Conservation (phyloP, 495 filamentous ascomycete species). For the Penicillium paxilli region DNA sequence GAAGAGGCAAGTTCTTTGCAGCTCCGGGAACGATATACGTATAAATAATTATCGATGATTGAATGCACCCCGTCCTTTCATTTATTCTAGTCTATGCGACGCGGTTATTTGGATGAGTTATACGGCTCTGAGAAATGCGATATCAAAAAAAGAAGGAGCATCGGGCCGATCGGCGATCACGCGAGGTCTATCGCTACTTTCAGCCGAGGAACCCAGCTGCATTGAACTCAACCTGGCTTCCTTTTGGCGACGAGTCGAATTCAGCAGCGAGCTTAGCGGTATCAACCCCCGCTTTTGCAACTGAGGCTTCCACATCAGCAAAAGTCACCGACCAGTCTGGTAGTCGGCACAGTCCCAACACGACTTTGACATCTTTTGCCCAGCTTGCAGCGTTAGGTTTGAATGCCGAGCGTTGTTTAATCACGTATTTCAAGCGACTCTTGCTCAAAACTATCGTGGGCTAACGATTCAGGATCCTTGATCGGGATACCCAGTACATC, state of each 20-base stretch:
- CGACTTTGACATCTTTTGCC: conserved; percentile 37
- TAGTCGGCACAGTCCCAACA: conserved; percentile 24
- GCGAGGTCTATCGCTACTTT: conserved; percentile 24
- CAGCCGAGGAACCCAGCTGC: conserved; percentile 23
- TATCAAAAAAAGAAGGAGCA: background rate
- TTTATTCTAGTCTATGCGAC: too few relatives aligned
- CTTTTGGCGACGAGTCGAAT: background rate
- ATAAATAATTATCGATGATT: too few relatives aligned
- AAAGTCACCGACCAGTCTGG: background rate
- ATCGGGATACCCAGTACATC: conserved; percentile 44
- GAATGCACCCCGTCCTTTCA: too few relatives aligned
- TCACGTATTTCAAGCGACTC: conserved; percentile 26
- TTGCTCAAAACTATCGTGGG: background rate
- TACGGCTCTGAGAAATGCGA: too few relatives aligned
- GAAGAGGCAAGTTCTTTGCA: too few relatives aligned
- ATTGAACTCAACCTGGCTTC: background rate
- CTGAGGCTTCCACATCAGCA: background rate
- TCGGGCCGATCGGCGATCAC: conserved; percentile 12
- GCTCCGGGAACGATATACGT: too few relatives aligned
- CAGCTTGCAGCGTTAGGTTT: conserved; percentile 41
- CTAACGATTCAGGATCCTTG: conserved; percentile 11
- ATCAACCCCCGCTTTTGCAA: background rate
- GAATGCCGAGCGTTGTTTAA: conserved; percentile 41
- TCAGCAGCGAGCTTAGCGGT: background rate
- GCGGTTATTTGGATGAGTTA: too few relatives aligned